phyloP scores from a whole-genome alignment of 352 stramenopile genomes.

The Elongisporangium anandrum region DNA sequence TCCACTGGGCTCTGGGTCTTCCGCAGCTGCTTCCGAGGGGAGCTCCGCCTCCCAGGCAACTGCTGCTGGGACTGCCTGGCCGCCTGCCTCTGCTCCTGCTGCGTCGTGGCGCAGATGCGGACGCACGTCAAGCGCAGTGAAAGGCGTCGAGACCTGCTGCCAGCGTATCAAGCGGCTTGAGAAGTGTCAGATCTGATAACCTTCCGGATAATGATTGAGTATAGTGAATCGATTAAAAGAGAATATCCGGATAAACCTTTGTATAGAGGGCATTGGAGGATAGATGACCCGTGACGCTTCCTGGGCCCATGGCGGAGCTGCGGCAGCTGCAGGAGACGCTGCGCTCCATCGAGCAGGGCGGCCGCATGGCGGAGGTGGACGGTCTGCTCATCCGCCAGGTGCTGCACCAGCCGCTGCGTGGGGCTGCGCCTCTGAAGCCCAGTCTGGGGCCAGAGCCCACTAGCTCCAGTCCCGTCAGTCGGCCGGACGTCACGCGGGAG shows the following conservation, averaged over 20 bases:
- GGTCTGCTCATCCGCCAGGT: constrained; percentile 45
- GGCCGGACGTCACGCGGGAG: not conserved
- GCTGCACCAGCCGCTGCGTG: constrained; percentile 19
- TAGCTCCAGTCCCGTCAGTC: not conserved
- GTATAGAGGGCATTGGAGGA: not conserved
- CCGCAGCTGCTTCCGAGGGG: not conserved
- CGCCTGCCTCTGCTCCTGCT: constrained; percentile 38
- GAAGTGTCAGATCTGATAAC: not conserved
- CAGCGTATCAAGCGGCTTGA: not conserved
- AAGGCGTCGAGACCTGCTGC: not conserved
- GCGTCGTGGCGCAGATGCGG: constrained; percentile 40
- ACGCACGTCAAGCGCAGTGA: constrained; percentile 39
- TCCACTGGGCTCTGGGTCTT: not conserved
- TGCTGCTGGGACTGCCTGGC: constrained; percentile 25
- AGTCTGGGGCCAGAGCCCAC: not conserved
- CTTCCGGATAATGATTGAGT: not conserved
- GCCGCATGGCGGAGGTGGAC: constrained; percentile 42
- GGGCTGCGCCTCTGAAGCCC: not conserved
- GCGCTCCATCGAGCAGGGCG: constrained; percentile 49
- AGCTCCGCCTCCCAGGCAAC: constrained; percentile 29
- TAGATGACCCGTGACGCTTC: not conserved
- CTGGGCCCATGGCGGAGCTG: constrained; percentile 15
- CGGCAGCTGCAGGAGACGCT: constrained; percentile 41
- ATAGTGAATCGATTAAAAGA: not conserved
- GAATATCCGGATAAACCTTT: not conserved